Evolutionary conservation across 2,329 filamentous ascomycete species (phyloP), one percentile per base, ranked within the genome.

Genomic region (Dactylella cylindrospora): DNA sequence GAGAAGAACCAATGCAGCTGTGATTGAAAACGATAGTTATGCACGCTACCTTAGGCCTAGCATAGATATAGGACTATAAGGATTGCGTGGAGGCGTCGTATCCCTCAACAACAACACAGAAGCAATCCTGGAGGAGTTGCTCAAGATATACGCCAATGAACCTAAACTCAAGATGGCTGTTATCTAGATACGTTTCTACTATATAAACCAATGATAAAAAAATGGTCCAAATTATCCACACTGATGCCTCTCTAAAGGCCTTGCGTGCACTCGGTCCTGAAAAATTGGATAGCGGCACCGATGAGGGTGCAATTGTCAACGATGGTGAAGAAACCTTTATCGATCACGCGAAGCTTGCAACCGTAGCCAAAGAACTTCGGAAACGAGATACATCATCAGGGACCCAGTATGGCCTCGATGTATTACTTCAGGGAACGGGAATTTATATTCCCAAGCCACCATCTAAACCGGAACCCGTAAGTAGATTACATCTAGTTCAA

Each of bases 161-260:
- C n/a, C n/a, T 29, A 35, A 6, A 13, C 17, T 13, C 32, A 35
- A 6, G 5, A 15, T 13, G 6, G 6, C 32, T 13, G 32, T 6
- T 15, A 5, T 7, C 32, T 9, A 6, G 20, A 40, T 22, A n/a
- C n/a, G n/a, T n/a, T n/a, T n/a, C n/a, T n/a, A n/a, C n/a, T n/a
- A n/a, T n/a, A n/a, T n/a, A n/a, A n/a, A n/a, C n/a, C n/a, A n/a
- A n/a, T n/a, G n/a, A n/a, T n/a, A n/a, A n/a, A n/a, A n/a, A n/a
- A 19, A 61, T 61, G 54, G 54, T 61, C 13, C 25, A 29, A 5
- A 22, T 61, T 3, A 46, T 35, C 9, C 39, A 46, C 15, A 61
- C 46, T 7, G 8, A 22, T 6, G 40, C 40, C 33, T 40, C 46
- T 17, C 35, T 35, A 5, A 39, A 25, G 28, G 31, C 23, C 17